These are phyloP conservation scores for Kappamyces sp. DNA, from an alignment of 192 early-diverging fungal species.

Conservation along the genomic window DNA sequence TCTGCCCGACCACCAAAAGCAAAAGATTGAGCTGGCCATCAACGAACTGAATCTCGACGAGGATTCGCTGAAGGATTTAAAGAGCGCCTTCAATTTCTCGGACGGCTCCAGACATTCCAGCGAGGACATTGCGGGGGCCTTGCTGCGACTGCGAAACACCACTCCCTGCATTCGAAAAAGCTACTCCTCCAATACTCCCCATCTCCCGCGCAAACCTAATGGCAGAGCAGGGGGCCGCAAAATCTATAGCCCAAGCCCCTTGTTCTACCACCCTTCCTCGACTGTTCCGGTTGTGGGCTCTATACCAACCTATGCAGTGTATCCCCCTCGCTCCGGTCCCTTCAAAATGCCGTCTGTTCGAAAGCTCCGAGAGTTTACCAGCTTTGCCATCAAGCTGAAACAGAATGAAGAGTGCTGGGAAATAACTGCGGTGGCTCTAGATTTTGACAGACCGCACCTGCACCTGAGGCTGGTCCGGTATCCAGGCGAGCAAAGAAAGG, in stretches of 20 bases:
- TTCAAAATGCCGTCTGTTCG: conserved; percentile 6
- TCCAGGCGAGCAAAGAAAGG: neutral
- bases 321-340: neutral
- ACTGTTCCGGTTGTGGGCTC: neutral
- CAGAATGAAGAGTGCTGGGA: conserved; percentile 7
- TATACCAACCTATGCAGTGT: neutral
- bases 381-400: conserved; percentile 1
- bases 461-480: conserved; percentile 1
- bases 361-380: conserved; percentile 6
- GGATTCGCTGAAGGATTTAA: conserved; percentile 10
- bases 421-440: conserved; percentile 10
- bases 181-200: neutral
- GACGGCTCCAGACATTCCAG: neutral
- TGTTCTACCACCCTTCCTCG: conserved; percentile 4
- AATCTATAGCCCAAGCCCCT: conserved; percentile 1
- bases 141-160: conserved; percentile 9
- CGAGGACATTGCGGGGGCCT: conserved; percentile 2
- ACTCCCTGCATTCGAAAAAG: neutral
- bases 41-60: conserved; percentile 8
- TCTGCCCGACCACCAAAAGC: neutral
- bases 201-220: neutral
- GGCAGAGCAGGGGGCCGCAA: conserved; percentile 4
- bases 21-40: conserved; percentile 12
- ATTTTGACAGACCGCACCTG: conserved; percentile 8
- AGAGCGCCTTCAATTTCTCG: conserved; percentile 8